Evolutionary conservation across 1,139 yeast genomes (phyloP).

Genomic region (Saccharomyces pastorianus): DNA sequence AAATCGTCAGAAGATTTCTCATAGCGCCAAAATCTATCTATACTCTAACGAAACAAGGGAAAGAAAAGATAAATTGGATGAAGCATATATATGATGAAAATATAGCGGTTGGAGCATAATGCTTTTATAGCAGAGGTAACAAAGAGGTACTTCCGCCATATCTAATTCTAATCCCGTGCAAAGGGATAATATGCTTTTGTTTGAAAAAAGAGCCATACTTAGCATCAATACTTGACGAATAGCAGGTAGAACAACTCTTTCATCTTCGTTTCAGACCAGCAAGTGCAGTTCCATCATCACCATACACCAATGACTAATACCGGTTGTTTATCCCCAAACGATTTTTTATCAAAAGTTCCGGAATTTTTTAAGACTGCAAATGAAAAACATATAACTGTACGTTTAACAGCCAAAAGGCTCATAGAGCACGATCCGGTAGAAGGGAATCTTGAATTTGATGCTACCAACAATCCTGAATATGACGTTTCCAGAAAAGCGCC

Average conservation of each 20-base stretch:
- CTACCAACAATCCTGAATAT: conserved; percentile 18
- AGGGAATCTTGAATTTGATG: conserved; percentile 24
- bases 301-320: not conserved
- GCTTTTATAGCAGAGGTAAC: no score
- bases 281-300: not conserved
- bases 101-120: no score
- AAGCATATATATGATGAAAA: no score
- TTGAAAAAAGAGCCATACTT: not conserved
- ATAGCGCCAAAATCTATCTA: no score
- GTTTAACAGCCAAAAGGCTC: conserved; percentile 24
- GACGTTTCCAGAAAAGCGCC: conserved; percentile 26
- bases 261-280: not conserved
- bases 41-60: no score
- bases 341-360: conserved; percentile 21
- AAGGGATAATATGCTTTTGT: not conserved
- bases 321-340: conserved; percentile 10
- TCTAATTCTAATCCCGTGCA: not conserved
- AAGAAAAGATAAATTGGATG: no score
- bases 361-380: conserved; percentile 24
- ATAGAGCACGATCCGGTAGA: conserved; percentile 24
- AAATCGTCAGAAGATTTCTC: no score
- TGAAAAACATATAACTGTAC: conserved; percentile 22
- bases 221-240: not conserved
- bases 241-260: not conserved
- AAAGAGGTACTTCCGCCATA: no score